Base-by-base conservation (phyloP, 306 rosid genomes). In the Trifolium subterraneum region DNA sequence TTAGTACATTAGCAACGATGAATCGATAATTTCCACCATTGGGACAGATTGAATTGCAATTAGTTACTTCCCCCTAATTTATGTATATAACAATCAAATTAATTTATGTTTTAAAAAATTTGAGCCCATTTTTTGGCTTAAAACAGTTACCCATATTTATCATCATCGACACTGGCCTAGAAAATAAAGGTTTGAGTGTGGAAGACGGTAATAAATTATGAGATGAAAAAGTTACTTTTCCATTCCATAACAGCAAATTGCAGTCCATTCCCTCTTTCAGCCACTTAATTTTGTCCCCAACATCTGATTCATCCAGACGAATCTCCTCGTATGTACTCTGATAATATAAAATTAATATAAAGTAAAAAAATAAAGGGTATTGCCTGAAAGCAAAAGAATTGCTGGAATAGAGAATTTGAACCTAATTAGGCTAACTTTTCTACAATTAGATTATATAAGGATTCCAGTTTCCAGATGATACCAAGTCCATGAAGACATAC, bases 231-330 rank as follows among this genome's bases (percentile, higher is more conserved):
- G 41, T 36, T 85, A 89, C 99, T 78, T 90, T 90, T 72, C 93
- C 99, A 59, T 94, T 94, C 99, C 97, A 92, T 58, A 91, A 72
- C 60, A 91, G 81, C 85, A 94, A 78, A 81, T 65, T 87, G 90
- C 99, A 94, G 88, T 90, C 96, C 91, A 92, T 92, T 82, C 99
- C 99, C 82, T 94, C 97, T 85, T 94, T 94, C 74, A 94, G 87
- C 92, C 92, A 94, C 84, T 92, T 94, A 63, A 61, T 83, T 81
- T 66, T 90, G 79, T 87, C 89, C 65, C 96, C 96, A 68, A 91
- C 85, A 19, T 90, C 92, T 15, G 71, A 33, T 68, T 84, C 96
- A 79, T 76, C 64, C 35, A 94, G 83, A 64, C 99, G 97, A 79
- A 80, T 71, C 83, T 94, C 99, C 85, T 91, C 97, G 20, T 56